Percentiles rank a stretch among this genome's conserved stretches.
Evolutionary conservation across 2,329 filamentous ascomycete species (phyloP).

Genomic region (Paraphoma sp.): DNA sequence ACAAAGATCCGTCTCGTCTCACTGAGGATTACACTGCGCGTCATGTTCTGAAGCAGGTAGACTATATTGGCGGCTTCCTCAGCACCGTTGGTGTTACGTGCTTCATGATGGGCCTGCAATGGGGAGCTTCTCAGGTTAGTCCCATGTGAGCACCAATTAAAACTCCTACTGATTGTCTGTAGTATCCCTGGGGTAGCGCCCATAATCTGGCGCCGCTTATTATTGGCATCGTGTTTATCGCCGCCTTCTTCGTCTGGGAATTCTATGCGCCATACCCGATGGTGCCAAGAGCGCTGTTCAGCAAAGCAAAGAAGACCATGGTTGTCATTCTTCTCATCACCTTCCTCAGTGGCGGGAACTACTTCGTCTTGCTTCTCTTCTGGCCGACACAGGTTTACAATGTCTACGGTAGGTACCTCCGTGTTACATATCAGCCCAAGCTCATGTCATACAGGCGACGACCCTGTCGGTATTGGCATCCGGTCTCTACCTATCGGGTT

Average conservation of each 20-base stretch:
- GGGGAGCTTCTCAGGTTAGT: conserved; percentile 45
- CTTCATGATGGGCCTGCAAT: conserved; percentile 48
- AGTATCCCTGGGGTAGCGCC: conserved; percentile 63
- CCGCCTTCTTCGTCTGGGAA: conserved; percentile 60
- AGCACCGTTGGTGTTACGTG: conserved; percentile 38
- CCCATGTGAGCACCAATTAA: background rate
- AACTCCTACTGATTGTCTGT: conserved; percentile 56
- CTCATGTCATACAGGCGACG: conserved; percentile 51
- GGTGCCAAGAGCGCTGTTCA: conserved; percentile 47
- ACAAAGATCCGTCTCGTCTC: conserved; percentile 49
- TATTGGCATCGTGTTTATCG: conserved; percentile 57
- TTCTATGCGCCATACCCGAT: conserved; percentile 52
- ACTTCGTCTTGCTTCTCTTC: conserved; percentile 43
- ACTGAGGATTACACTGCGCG: conserved; percentile 48
- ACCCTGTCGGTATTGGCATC: conserved; percentile 69
- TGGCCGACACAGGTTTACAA: conserved; percentile 45
- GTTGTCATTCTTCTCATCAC: conserved; percentile 43
- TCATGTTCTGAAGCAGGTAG: conserved; percentile 36
- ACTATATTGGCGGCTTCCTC: conserved; percentile 40
- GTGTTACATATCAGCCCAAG: background rate
- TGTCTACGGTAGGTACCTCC: conserved; percentile 34
- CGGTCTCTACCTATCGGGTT: conserved; percentile 70
- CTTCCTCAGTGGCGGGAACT: conserved; percentile 43
- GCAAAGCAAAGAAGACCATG: conserved; percentile 39
- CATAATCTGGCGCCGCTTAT: conserved; percentile 63